These are phyloP conservation scores for Selaginella moellendorffii DNA, from an alignment of 75 land plant genomes.

Conservation along the genomic window DNA sequence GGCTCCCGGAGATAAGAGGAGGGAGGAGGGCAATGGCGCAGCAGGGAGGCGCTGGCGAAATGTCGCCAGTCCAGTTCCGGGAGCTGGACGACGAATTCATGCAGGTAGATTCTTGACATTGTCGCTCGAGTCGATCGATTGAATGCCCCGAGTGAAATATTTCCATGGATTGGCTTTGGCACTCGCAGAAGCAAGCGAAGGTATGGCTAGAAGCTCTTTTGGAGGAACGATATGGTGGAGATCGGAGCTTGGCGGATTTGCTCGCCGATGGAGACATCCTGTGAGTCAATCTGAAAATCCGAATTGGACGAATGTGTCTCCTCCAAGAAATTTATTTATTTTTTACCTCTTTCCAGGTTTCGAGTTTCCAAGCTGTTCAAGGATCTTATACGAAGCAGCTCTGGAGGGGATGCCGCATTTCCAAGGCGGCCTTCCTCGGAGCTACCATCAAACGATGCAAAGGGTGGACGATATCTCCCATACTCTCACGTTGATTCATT, in stretches of 20 bases:
- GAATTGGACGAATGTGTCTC: background rate
- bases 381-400: constrained; percentile 18
- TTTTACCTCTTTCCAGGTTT: constrained; percentile 20
- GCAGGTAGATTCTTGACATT: background rate
- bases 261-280: constrained; percentile 56
- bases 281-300: no score
- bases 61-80: constrained; percentile 5
- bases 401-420: constrained; percentile 10
- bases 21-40: constrained; percentile 21
- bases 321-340: no score
- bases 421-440: constrained; percentile 11
- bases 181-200: constrained; percentile 37
- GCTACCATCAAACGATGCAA: constrained; percentile 16
- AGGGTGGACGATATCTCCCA: constrained; percentile 50
- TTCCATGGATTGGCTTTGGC: background rate
- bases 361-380: constrained; percentile 35
- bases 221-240: constrained; percentile 31
- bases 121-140: background rate
- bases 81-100: constrained; percentile 16
- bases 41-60: background rate
- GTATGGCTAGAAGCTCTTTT: constrained; percentile 71
- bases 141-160: no score
- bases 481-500: constrained; percentile 65
- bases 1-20: constrained; percentile 23
- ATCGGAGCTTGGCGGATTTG: constrained; percentile 34